phyloP scores from a whole-genome alignment of 257 asterid genomes.

The Ocimum tenuiflorum region DNA sequence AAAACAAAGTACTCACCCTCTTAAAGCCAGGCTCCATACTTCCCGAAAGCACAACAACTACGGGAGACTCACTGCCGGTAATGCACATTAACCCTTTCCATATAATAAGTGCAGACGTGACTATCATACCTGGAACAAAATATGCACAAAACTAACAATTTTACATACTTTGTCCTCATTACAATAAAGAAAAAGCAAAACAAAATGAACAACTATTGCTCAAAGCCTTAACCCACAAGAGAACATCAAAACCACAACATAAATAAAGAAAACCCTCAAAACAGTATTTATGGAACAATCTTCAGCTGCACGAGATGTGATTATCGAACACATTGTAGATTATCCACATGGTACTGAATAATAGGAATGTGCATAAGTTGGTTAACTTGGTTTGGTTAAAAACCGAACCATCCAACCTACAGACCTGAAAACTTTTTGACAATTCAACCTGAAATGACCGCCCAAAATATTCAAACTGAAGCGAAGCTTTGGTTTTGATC shows the following conservation, averaged over 20 bases:
- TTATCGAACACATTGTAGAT: no score
- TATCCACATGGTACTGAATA: no score
- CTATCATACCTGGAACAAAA: slow-evolving; percentile 73
- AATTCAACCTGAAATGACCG: no score
- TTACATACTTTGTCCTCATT: not conserved
- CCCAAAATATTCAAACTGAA: no score
- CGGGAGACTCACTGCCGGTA: slow-evolving; percentile 98
- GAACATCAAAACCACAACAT: not conserved
- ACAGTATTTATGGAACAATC: not conserved
- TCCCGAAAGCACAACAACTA: slow-evolving; percentile 98
- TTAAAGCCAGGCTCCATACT: slow-evolving; percentile 99
- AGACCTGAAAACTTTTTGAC: no score
- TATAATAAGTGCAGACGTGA: slow-evolving; percentile 92
- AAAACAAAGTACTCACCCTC: slow-evolving; percentile 56
- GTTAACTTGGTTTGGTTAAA: no score
- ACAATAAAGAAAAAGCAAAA: not conserved
- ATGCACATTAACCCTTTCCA: slow-evolving; percentile 97
- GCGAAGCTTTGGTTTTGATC: no score
- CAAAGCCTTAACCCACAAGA: not conserved
- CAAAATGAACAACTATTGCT: not conserved
- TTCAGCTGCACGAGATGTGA: not conserved
- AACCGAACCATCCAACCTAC: no score
- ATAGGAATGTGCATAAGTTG: no score
- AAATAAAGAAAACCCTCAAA: not conserved
- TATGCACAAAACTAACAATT: slow-evolving; percentile 1